Evolutionary conservation across 345 rosid genomes (phyloP), one percentile per base, ranked within the genome.

Genomic region (Aquilaria yunnanensis): DNA sequence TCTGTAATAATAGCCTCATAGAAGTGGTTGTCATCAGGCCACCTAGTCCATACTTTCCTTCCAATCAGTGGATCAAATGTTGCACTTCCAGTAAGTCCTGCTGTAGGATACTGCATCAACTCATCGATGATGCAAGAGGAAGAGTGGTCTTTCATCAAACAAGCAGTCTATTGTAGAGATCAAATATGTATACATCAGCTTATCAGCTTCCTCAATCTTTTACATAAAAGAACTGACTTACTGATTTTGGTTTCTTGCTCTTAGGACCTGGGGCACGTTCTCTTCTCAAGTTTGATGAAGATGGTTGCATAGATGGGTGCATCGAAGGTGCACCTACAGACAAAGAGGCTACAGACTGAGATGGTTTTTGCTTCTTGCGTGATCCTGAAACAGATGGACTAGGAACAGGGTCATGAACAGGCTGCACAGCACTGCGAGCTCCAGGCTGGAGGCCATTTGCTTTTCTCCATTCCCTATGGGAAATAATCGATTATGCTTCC

Each of bases 11-110:
- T 78, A 77, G 98, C 98, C 76, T 92, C 89, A 67, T 92, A 92
- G 71, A 84, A 92, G 73, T 81, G 76, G 71, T 90, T 86, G 72
- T 92, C 98, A 54, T 81, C 96, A 47, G 98, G 98, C 98, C 98
- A 93, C 71, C 90, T 84, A 52, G 94, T 93, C 98, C 97, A 90
- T 47, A 93, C 95, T 84, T 88, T 88, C 78, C 72, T 84, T 66
- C 95, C 96, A 63, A 94, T 69, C 64, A 90, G 78, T 30, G 85
- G 84, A 74, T 90, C 89, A 70, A 65, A 81, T 41, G 83, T 72
- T 65, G 85, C 76, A 32, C 87, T 81, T 68, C 87, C 96, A 69
- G 84, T 59, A 74, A 78, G 78, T 68, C 83, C 83, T 65, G 91
- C 46, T 45, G 93, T 69, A 65, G 83, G 77, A 62, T 73, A 82